Conservation (phyloP, 2,329 filamentous ascomycete genomes). For the Ophiostoma montium region DNA sequence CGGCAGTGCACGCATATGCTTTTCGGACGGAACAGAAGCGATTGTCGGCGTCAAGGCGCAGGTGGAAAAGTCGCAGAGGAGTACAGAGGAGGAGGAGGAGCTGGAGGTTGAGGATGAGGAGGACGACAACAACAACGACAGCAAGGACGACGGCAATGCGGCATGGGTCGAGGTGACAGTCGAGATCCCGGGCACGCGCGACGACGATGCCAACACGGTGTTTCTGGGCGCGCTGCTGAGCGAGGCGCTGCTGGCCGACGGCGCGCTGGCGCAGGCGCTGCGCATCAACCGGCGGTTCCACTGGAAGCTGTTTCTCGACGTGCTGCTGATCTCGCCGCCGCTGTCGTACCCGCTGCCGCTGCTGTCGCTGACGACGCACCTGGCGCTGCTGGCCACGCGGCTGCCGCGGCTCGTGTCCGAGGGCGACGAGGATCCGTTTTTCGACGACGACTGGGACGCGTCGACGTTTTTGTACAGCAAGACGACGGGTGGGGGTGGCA, state of each 20-base stretch:
- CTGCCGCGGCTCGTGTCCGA: constrained; percentile 78
- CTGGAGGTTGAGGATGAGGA: constrained; percentile 14
- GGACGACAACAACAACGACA: background rate
- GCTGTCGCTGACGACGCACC: constrained; percentile 81
- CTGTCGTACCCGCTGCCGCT: constrained; percentile 87
- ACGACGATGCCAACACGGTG: constrained; percentile 80
- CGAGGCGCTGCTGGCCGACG: constrained; percentile 69
- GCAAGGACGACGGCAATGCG: constrained; percentile 13
- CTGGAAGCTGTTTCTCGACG: constrained; percentile 93
- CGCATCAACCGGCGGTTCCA: constrained; percentile 87
- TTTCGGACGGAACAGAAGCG: constrained; percentile 89
- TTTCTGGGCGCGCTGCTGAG: constrained; percentile 79
- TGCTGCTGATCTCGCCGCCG: constrained; percentile 83
- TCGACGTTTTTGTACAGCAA: constrained; percentile 63
- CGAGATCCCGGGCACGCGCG: constrained; percentile 79
- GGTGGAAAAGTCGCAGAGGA: constrained; percentile 54
- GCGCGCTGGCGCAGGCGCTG: constrained; percentile 53
- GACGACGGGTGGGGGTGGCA: background rate
- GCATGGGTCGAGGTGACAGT: constrained; percentile 79
- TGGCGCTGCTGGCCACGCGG: constrained; percentile 77
- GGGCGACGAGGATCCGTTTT: constrained; percentile 88
- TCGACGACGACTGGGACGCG: constrained; percentile 94
- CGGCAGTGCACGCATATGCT: constrained; percentile 84
- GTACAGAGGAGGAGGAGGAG: constrained; percentile 15
- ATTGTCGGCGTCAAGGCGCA: constrained; percentile 93